Base-by-base conservation (phyloP, 2,329 filamentous ascomycete genomes). In the Aureobasidium sp. region DNA sequence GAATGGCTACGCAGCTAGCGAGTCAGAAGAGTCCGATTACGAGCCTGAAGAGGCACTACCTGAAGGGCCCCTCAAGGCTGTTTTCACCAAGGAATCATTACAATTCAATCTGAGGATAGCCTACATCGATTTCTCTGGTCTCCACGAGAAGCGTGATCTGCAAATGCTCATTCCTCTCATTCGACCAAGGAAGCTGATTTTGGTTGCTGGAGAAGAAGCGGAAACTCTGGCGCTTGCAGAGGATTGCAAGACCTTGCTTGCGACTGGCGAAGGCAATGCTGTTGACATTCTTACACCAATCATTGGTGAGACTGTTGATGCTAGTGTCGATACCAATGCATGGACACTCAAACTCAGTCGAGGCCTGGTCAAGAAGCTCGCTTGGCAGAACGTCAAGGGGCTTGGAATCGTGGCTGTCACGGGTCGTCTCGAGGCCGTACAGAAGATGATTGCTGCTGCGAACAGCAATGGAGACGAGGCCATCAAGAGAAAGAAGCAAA, bases 131-230 rank as follows among this genome's bases (percentile, higher is more conserved):
- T 97, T 96, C 71, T 87, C 89, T 57, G 94, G 93, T 29, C 77
- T 97, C 29, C 93, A 97, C 73, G 94, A 97, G 72, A 92, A 92
- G 73, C 89, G 93, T 67, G 96, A 91, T 73, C 78, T 99, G 53
- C 90, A 93, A 74, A 97, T 97, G 87, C 78, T 99, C 59, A 91
- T 99, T 54, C 94, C 94, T 0, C 83, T 97, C 6, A 96, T 99
- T 66, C 87, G 92, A 69, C 94, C 94, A 6, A 87, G 93, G 60
- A 99, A 99, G 73, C 82, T 99, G 58, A 95, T 99, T 65, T 81
- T 99, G n/a, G 84, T 96, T 3, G 89, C 88, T 34, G 94, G 94
- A 32, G 87, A 83, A 69, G 80, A 83, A 64, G 84, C 87, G 21
- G 94, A 99, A 72, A 97, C 93, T 0, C 76, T 83, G 62, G 79